Base-by-base conservation (phyloP, 2,329 filamentous ascomycete genomes). In the Ophiostoma quercus region DNA sequence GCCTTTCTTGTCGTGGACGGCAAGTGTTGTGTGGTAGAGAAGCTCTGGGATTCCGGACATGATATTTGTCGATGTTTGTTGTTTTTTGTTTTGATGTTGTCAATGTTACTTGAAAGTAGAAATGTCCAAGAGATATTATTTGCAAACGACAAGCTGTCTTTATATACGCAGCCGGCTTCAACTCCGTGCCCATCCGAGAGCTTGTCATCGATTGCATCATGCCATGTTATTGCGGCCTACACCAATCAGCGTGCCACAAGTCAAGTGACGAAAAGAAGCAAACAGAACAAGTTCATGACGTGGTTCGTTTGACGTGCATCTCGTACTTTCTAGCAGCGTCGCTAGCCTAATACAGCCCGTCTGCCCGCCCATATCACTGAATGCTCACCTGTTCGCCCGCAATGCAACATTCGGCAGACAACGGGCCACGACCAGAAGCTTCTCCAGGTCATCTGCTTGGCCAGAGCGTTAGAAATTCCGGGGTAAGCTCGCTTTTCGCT, bases 1-100 rank as follows among this genome's bases (percentile, higher is more conserved):
- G 25, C 34, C 67, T 25, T 62, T 62, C 25, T 62, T 62, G 67
- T 66, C 67, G 60, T 67, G 39, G n/a, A 78, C 75, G 0, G 74
- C 76, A 7, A 78, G 74, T 66, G 75, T 73, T 11, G 73, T 73
- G 72, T 80, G 79, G 73, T 76, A 80, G 0, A 81, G 74, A 6
- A 76, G 73, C n/a, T 79, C 77, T 12, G 79, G 69, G n/a, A 70
- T 68, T 67, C 54, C 70, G 22, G 71, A 25, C 71, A 72, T 72
- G 62, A n/a, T 72, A n/a, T 41, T 3, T 67, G 34, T 67, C n/a
- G 51, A 57, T 57, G 9, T 57, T 3, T 11, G n/a, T 57, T 57
- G 47, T 51, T 2, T 8, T 51, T 2, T 51, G 43, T 2, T 8
- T 7, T n/a, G 47, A 22, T 51, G 16, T 25, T 54, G 11, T 25